Evolutionary conservation across 2,329 filamentous ascomycete species (phyloP), one percentile per base, ranked within the genome.

Genomic region (Aspergillus terreus): DNA sequence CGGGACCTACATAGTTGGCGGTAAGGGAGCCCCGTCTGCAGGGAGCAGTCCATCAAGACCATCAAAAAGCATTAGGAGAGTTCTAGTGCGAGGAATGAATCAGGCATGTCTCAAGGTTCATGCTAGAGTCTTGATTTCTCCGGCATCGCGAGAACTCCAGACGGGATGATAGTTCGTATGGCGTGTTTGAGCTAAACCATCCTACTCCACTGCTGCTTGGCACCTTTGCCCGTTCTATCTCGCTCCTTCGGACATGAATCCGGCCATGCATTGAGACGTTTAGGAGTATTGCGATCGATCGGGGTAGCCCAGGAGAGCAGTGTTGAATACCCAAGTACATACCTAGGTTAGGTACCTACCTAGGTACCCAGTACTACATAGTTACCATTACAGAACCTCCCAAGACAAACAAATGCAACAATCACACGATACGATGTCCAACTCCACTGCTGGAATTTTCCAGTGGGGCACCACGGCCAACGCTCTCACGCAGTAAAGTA

Each of bases 121-220:
- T 12, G 33, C n/a, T n/a, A 35, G 33, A 12, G 11, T 38, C 35
- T 38, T 7, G 42, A 15, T 6, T 38, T 40, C 35, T 47, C 21
- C 40, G 27, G 27, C 27, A 30, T 30, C 23, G 23, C 38, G 52
- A 46, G 51, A 54, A 50, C 38, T 38, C 44, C 45, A 42, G 55
- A 56, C 50, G 50, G 46, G 49, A 53, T 45, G 51, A 52, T 52
- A 47, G 47, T 57, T 53, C 52, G 50, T 41, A 49, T 65, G 64
- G 65, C 56, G 64, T 59, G 66, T 68, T 68, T 67, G 64, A 67
- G 60, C 57, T 66, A 66, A 30, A 30, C 27, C 27, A 30, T 44
- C 50, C 53, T 46, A 56, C 58, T 58, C 63, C 63, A 62, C 63
- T 43, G 44, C 54, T 61, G 58, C 56, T 63, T 63, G 62, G 58